Percentiles rank a stretch among this genome's conserved stretches.
Conservation (phyloP, 23 red algal species). For the Gracilariopsis chorda region DNA sequence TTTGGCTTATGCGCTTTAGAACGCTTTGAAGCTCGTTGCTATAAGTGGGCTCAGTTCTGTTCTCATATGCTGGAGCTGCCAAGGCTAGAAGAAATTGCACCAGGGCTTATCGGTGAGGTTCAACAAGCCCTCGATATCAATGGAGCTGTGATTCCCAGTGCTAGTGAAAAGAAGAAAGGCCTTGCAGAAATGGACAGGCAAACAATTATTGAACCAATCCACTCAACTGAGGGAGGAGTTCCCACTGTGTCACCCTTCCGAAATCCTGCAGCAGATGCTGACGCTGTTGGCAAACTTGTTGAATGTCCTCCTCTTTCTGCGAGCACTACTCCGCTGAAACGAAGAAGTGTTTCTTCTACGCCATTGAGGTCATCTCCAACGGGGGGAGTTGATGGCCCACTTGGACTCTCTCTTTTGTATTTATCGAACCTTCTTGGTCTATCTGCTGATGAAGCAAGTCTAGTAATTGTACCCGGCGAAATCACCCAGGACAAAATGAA, state of each 20-base stretch:
- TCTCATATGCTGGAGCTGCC: conserved; percentile 64
- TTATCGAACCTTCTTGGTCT: conserved; percentile 40
- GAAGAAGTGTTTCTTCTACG: background rate
- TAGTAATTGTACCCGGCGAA: conserved; percentile 60
- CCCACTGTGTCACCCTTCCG: conserved; percentile 2
- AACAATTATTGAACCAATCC: conserved; percentile 8
- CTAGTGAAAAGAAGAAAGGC: conserved; percentile 16
- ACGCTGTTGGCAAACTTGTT: background rate
- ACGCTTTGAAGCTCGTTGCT: conserved; percentile 52
- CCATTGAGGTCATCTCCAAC: conserved; percentile 17
- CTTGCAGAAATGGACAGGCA: conserved; percentile 10
- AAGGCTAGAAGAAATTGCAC: conserved; percentile 59
- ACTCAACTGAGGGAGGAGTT: background rate
- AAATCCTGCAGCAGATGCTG: conserved; percentile 30
- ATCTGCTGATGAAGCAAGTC: conserved; percentile 32
- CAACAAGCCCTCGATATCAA: conserved; percentile 18
- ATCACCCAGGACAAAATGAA: conserved; percentile 87
- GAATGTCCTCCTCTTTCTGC: conserved; percentile 22
- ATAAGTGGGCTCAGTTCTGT: conserved; percentile 84
- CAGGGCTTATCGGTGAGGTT: conserved; percentile 46
- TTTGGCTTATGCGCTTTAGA: conserved; percentile 87
- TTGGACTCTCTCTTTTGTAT: conserved; percentile 39
- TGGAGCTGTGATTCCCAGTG: conserved; percentile 15
- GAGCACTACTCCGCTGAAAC: conserved; percentile 17
- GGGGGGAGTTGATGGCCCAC: background rate